Percentiles rank a stretch among this genome's conserved stretches.
Evolutionary conservation across 106 monocot species (phyloP).

Genomic region (Phalaenopsis aphrodite): DNA sequence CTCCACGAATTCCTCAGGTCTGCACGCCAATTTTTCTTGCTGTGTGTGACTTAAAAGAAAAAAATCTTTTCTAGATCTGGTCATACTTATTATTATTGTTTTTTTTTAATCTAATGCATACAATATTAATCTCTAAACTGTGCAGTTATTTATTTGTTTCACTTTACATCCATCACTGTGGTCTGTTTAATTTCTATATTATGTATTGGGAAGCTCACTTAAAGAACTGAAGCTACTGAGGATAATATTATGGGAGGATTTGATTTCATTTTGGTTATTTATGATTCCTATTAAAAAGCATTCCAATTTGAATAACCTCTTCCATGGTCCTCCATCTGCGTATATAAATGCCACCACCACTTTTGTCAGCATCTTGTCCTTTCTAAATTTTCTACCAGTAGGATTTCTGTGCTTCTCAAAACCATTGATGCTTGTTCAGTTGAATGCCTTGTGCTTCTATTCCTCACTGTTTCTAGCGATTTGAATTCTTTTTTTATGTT

Average conservation of each 20-base stretch:
- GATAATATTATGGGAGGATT: neutral
- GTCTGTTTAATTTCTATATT: neutral
- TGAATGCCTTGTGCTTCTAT: too few species aligned
- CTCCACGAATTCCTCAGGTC: constrained; percentile 71
- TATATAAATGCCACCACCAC: neutral
- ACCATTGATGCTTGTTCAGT: too few species aligned
- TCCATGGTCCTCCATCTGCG: too few species aligned
- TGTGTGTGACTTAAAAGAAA: neutral
- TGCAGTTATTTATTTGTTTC: neutral
- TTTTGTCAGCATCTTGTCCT: neutral
- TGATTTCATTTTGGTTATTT: neutral
- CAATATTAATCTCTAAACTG: neutral
- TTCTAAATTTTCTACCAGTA: neutral
- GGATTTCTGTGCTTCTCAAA: too few species aligned
- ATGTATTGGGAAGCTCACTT: neutral
- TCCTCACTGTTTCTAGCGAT: too few species aligned
- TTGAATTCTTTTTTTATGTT: too few species aligned
- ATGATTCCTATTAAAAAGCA: neutral
- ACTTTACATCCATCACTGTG: neutral
- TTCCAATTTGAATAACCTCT: too few species aligned
- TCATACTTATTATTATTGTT: neutral
- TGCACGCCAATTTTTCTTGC: neutral
- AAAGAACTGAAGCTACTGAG: neutral
- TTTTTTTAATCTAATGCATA: neutral
- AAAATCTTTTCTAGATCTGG: neutral